Evolutionary conservation across 441 rosid genomes (phyloP).

Genomic region (Populus hybrid): DNA sequence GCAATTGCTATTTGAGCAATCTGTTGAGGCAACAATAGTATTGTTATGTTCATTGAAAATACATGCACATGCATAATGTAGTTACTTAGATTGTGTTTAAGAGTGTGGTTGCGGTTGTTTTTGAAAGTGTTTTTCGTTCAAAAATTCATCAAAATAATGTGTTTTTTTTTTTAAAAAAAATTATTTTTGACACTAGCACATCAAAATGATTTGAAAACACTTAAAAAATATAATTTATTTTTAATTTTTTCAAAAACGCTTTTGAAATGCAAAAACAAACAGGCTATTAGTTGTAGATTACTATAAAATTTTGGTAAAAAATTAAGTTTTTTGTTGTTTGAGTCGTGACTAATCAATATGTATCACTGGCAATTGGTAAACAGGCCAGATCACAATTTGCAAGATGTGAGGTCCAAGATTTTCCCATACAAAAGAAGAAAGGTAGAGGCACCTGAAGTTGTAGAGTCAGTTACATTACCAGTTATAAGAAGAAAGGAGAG

Average conservation of each 20-base stretch:
- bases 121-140: too few relatives aligned
- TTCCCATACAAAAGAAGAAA: constrained; percentile 64
- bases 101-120: too few relatives aligned
- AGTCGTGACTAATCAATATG: constrained; percentile 3
- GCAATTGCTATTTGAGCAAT: neutral
- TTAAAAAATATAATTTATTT: accelerated
- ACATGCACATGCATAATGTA: constrained; percentile 6
- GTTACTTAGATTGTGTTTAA: neutral
- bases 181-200: too few relatives aligned
- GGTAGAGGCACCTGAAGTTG: constrained; percentile 48
- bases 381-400: constrained; percentile 78
- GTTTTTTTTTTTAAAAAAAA: too few relatives aligned
- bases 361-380: constrained; percentile 16
- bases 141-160: too few relatives aligned
- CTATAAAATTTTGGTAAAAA: neutral
- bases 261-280: too few relatives aligned
- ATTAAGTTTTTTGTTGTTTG: constrained; percentile 5
- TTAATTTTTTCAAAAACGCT: too few relatives aligned
- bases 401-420: constrained; percentile 67
- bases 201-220: too few relatives aligned
- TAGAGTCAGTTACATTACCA: constrained; percentile 41
- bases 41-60: neutral
- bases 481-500: constrained; percentile 56
- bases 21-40: neutral
- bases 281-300: neutral